A percentile compares a stretch with the other conserved stretches of the same genome.
phyloP scores from a whole-genome alignment of 805 yeast species.

The Candida glaebosa region DNA sequence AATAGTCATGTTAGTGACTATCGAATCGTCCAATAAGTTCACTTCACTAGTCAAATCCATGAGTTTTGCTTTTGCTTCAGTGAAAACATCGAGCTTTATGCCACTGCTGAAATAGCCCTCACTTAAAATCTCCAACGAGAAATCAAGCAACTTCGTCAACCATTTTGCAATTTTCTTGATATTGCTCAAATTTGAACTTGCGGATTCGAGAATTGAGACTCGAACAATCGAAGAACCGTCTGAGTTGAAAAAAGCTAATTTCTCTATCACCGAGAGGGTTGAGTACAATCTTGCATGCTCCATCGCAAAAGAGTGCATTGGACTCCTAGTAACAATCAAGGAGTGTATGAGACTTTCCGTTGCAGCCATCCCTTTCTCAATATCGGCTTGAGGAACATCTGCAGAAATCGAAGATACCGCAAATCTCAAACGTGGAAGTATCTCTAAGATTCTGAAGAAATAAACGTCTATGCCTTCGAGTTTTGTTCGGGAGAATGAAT shows the following conservation, averaged over 20 bases:
- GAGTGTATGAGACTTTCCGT: constrained; percentile 66
- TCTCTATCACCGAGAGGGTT: constrained; percentile 8
- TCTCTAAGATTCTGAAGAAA: constrained; percentile 70
- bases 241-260: constrained; percentile 10
- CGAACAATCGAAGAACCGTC: constrained; percentile 7
- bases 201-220: constrained; percentile 17
- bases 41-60: constrained; percentile 11
- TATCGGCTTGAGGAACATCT: constrained; percentile 73
- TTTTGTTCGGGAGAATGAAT: constrained; percentile 35
- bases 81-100: constrained; percentile 12
- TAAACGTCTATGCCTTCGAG: constrained; percentile 45
- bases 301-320: constrained; percentile 34
- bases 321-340: constrained; percentile 51
- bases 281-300: constrained; percentile 14
- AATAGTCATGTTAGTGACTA: constrained; percentile 13
- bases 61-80: constrained; percentile 14
- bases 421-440: constrained; percentile 74
- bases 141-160: constrained; percentile 37
- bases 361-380: constrained; percentile 72
- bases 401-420: constrained; percentile 57
- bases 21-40: constrained; percentile 18
- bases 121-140: constrained; percentile 19
- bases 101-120: constrained; percentile 9
- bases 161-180: constrained; percentile 17
- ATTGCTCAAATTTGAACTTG: constrained; percentile 13